Conservation (phyloP, 2,329 filamentous ascomycete genomes). For the Capronia coronata region DNA sequence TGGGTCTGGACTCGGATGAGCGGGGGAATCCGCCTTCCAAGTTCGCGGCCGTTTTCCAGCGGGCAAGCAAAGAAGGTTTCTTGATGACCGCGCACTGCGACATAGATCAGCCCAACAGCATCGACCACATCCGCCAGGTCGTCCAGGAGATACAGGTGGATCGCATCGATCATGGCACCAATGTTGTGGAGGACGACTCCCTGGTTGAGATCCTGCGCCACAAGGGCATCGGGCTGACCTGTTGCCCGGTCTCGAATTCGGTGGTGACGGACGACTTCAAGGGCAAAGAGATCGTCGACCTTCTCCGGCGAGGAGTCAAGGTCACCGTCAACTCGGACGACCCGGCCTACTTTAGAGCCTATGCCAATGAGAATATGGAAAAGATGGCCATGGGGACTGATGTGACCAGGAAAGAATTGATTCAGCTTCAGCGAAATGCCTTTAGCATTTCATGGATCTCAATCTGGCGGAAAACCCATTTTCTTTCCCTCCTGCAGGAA, state of each 20-base stretch:
- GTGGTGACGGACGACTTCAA: slow-evolving; percentile 26
- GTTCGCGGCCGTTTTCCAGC: slow-evolving; percentile 25
- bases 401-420: slow-evolving; percentile 21
- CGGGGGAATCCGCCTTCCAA: slow-evolving; percentile 26
- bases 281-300: slow-evolving; percentile 22
- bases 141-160: slow-evolving; percentile 26
- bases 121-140: slow-evolving; percentile 40
- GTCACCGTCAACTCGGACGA: slow-evolving; percentile 28
- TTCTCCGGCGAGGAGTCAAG: slow-evolving; percentile 24
- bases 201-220: slow-evolving; percentile 16
- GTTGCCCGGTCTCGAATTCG: slow-evolving; percentile 27
- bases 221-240: slow-evolving; percentile 25
- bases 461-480: slow-evolving; percentile 22
- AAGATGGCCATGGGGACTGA: slow-evolving; percentile 21
- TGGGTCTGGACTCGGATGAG: slow-evolving; percentile 29
- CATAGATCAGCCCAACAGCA: slow-evolving; percentile 46
- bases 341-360: slow-evolving; percentile 28
- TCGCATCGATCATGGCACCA: slow-evolving; percentile 29
- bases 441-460: slow-evolving; percentile 27
- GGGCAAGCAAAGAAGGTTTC: slow-evolving; percentile 36
- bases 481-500: slow-evolving; percentile 19
- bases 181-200: slow-evolving; percentile 21
- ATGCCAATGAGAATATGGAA: slow-evolving; percentile 25
- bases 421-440: slow-evolving; percentile 26
- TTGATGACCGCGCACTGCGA: slow-evolving; percentile 48